Conservation (phyloP, 352 stramenopile genomes). For the Hyaloperonospora arabidopsidis region DNA sequence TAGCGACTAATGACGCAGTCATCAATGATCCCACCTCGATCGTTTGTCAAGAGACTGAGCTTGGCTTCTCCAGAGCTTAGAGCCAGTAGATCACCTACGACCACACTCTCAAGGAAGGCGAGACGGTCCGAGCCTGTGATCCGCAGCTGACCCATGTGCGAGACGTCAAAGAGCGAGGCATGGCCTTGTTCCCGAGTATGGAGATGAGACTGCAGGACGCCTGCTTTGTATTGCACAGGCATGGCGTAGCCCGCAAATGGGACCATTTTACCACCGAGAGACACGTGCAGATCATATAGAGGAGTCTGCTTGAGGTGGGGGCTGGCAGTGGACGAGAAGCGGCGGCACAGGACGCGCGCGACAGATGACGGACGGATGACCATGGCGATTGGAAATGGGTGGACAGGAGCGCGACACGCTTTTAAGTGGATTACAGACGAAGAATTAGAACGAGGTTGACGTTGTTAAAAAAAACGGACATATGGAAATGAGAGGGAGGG, state of each 20-base stretch:
- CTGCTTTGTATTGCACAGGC: conserved; percentile 92
- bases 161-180: conserved; percentile 97
- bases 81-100: conserved; percentile 91
- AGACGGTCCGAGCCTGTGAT: conserved; percentile 91
- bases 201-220: conserved; percentile 93
- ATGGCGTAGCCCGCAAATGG: conserved; percentile 96
- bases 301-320: conserved; percentile 69
- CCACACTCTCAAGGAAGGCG: conserved; percentile 92
- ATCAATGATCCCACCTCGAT: conserved; percentile 95
- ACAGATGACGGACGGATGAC: conserved; percentile 13
- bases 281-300: conserved; percentile 70
- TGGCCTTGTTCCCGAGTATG: conserved; percentile 62
- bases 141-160: conserved; percentile 96
- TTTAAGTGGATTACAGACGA: no score
- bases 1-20: conserved; percentile 97
- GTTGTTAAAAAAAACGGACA: no score
- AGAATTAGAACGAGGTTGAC: no score
- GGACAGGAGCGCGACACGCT: no score
- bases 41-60: conserved; percentile 94
- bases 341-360: conserved; percentile 13
- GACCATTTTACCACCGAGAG: conserved; percentile 85
- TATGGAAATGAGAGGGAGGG: no score
- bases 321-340: conserved; percentile 18
- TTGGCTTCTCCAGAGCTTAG: conserved; percentile 84
- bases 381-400: neutral